Conservation (phyloP, 306 rosid genomes). For the Ceratonia siliqua region DNA sequence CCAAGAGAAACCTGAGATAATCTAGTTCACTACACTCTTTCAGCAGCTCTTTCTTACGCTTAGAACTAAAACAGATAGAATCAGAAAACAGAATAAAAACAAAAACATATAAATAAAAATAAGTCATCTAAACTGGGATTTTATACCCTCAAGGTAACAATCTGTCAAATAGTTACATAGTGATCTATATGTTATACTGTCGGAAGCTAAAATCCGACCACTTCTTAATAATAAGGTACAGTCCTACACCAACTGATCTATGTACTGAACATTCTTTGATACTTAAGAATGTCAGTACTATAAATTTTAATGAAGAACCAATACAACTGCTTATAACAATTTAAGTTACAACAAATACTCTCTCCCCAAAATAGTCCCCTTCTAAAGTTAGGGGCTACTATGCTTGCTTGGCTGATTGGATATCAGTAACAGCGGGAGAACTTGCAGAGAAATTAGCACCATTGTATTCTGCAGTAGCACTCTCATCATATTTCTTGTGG, state of each 20-base stretch:
- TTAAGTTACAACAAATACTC: slow-evolving; percentile 40
- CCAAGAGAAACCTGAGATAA: too few species aligned
- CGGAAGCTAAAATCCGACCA: slow-evolving; percentile 28
- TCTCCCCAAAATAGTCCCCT: slow-evolving; percentile 30
- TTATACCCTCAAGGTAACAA: slow-evolving; percentile 32
- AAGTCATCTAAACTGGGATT: slow-evolving; percentile 20
- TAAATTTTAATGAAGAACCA: slow-evolving; percentile 24
- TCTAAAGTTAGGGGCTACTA: slow-evolving; percentile 20
- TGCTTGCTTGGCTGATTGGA: slow-evolving; percentile 40
- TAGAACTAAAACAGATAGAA: neutral
- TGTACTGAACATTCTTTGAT: slow-evolving; percentile 24
- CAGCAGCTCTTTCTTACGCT: neutral
- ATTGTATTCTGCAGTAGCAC: slow-evolving; percentile 48
- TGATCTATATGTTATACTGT: slow-evolving; percentile 18
- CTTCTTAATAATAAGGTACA: slow-evolving; percentile 26
- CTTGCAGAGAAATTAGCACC: slow-evolving; percentile 51
- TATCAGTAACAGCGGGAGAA: slow-evolving; percentile 9
- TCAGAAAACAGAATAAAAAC: neutral
- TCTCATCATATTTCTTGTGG: slow-evolving; percentile 54
- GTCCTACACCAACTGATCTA: slow-evolving; percentile 19
- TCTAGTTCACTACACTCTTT: neutral
- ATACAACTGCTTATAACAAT: slow-evolving; percentile 36
- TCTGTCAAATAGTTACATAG: slow-evolving; percentile 28
- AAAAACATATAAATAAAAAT: neutral
- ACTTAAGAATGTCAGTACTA: slow-evolving; percentile 33